Evolutionary conservation across 345 rosid species (phyloP).

Genomic region (Nasturtium officinale): DNA sequence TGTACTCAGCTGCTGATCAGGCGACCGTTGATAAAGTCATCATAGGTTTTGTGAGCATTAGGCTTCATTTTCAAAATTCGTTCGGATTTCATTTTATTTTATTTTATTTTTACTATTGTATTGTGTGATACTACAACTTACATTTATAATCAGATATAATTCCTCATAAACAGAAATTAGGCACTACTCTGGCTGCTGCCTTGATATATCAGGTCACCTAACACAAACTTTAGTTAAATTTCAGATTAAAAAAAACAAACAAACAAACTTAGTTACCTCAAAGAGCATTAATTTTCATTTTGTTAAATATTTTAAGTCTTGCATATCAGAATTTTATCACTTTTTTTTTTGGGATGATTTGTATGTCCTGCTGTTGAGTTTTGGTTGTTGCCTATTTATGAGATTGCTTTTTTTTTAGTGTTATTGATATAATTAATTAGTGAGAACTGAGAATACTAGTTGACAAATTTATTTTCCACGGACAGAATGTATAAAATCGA

Average conservation of each 20-base stretch:
- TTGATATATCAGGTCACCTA: not conserved
- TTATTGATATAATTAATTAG: constrained; percentile 8
- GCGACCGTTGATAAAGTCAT: constrained; percentile 42
- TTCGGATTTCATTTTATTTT: not conserved
- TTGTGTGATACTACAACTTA: not conserved
- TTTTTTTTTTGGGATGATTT: not conserved
- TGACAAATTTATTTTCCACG: constrained; percentile 7
- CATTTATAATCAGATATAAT: not conserved
- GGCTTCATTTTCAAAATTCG: constrained; percentile 14
- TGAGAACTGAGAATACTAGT: not conserved
- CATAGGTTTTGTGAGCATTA: constrained; percentile 19
- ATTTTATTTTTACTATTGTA: not conserved
- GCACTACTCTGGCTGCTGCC: not conserved
- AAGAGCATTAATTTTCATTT: not conserved
- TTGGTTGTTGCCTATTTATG: not conserved
- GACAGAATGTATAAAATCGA: constrained; percentile 20
- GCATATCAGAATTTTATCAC: not conserved
- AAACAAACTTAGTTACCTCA: not conserved
- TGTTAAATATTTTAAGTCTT: not conserved
- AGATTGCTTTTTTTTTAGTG: not conserved
- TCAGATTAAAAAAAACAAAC: too few relatives aligned
- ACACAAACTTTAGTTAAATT: too few relatives aligned
- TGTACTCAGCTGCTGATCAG: constrained; percentile 32
- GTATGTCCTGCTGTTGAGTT: not conserved
- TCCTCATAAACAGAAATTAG: not conserved